Base-by-base conservation (phyloP, 352 stramenopile species). In the Phytophthora foliorum region DNA sequence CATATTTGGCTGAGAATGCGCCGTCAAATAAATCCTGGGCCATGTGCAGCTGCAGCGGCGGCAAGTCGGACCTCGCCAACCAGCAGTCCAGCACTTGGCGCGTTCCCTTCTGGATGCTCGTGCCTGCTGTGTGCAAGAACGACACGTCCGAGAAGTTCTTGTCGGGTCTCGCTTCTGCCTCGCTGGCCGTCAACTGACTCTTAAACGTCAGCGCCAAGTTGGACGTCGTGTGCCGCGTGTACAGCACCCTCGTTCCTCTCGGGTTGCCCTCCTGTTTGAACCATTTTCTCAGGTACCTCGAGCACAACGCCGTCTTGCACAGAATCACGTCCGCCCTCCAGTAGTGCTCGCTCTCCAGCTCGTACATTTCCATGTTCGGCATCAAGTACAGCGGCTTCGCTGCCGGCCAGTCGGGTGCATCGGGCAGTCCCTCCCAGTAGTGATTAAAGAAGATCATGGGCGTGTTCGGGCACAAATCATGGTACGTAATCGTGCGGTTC, bases 211-310 rank as follows among this genome's bases (percentile, higher is more conserved):
- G 36, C 45, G 78, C 75, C 48, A 82, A 53, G 34, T 86, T 77
- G 7, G 75, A 82, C 4, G 78, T 81, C 36, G 74, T 89, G 62
- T 86, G 75, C 7, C 80, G 73, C 14, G 81, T 86, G 65, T 84
- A 92, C 8, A 90, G 41, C 19, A 92, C 79, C 1, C 57, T 48
- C 4, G 80, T 73, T 14, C 72, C 59, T 44, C 69, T 67, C 17
- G 77, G 80, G 19, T 92, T 90, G 10, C 80, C 80, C 17, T 91
- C 62, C 29, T 90, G 84, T 4, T 6, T 27, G 66, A 83, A 89
- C 84, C 84, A 92, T 32, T 77, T 67, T n/a, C 22, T 52, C 17
- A 91, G 22, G n/a, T 82, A 77, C 11, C 62, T 50, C n/a, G 65
- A 67, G 21, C 78, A 89, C 31, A 86, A 41, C 8, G 53, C 53